phyloP scores from a whole-genome alignment of 129 eudicot genomes.

The Escallonia rubra region DNA sequence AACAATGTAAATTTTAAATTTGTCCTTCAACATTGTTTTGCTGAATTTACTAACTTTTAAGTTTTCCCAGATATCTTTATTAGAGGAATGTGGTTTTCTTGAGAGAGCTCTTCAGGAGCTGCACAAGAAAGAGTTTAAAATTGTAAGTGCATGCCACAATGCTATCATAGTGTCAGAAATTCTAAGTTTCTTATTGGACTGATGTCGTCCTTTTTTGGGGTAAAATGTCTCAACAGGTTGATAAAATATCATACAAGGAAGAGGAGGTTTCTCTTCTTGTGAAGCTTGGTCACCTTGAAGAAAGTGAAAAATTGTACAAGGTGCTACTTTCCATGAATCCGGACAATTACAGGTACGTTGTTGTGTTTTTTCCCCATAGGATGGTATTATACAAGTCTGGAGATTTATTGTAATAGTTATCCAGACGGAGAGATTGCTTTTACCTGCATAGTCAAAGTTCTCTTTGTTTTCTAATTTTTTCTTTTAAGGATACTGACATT shows the following conservation, averaged over 20 bases:
- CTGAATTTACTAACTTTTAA: not conserved
- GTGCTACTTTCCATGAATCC: constrained; percentile 56
- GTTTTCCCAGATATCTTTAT: constrained; percentile 59
- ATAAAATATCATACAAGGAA: constrained; percentile 52
- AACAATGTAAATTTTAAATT: not conserved
- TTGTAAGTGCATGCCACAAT: constrained; percentile 48
- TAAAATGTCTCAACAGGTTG: constrained; percentile 26
- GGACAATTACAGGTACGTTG: constrained; percentile 57
- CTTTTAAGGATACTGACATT: too few relatives aligned
- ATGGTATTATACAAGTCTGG: too few relatives aligned
- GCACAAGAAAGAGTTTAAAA: constrained; percentile 65
- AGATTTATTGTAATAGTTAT: too few relatives aligned
- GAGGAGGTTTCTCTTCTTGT: constrained; percentile 57
- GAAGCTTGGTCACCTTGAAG: constrained; percentile 44
- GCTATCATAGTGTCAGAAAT: not conserved
- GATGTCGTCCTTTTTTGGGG: not conserved
- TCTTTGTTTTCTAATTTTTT: too few relatives aligned
- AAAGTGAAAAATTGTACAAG: constrained; percentile 46
- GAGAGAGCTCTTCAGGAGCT: constrained; percentile 86
- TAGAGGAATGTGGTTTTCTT: constrained; percentile 74
- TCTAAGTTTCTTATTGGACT: not conserved
- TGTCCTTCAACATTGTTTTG: not conserved
- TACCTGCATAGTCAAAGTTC: too few relatives aligned
- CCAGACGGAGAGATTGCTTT: too few relatives aligned
- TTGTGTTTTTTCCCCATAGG: not conserved